phyloP scores from a whole-genome alignment of 345 rosid genomes.

The Eucalyptus cloeziana region DNA sequence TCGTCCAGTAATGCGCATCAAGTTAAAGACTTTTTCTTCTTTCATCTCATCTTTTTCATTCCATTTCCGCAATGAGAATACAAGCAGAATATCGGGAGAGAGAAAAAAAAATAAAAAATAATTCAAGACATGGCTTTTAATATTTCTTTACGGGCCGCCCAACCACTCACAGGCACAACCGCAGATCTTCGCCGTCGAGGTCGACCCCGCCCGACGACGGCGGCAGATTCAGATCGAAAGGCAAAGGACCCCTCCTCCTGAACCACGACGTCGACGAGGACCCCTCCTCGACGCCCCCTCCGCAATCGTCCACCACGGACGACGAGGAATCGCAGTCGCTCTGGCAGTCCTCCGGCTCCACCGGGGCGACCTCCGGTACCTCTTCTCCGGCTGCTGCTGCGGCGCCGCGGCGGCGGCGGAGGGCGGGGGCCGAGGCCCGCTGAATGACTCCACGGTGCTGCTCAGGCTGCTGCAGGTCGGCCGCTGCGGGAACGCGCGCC shows the following conservation, averaged over 20 bases:
- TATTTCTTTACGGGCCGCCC: neutral
- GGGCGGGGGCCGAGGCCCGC: constrained; percentile 53
- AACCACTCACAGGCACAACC: constrained; percentile 60
- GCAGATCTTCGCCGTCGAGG: constrained; percentile 64
- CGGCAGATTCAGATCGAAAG: constrained; percentile 86
- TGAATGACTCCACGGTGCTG: constrained; percentile 91
- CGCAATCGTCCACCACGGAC: constrained; percentile 60
- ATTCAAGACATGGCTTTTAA: neutral
- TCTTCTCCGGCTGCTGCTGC: neutral
- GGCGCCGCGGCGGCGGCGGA: neutral
- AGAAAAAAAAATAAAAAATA: neutral
- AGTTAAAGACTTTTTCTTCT: neutral
- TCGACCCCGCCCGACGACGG: constrained; percentile 52
- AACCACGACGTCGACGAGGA: constrained; percentile 28
- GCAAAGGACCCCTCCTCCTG: constrained; percentile 12
- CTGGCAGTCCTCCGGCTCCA: constrained; percentile 70
- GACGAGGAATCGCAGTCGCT: constrained; percentile 96
- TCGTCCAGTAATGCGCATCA: neutral
- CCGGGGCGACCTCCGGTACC: constrained; percentile 59
- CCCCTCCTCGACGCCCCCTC: constrained; percentile 9
- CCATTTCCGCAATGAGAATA: neutral
- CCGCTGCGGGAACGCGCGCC: constrained; percentile 27
- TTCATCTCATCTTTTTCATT: neutral
- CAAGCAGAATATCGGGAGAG: neutral
- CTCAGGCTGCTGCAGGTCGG: constrained; percentile 89